Evolutionary conservation across 306 rosid species (phyloP).

Genomic region (Potentilla sterilis): DNA sequence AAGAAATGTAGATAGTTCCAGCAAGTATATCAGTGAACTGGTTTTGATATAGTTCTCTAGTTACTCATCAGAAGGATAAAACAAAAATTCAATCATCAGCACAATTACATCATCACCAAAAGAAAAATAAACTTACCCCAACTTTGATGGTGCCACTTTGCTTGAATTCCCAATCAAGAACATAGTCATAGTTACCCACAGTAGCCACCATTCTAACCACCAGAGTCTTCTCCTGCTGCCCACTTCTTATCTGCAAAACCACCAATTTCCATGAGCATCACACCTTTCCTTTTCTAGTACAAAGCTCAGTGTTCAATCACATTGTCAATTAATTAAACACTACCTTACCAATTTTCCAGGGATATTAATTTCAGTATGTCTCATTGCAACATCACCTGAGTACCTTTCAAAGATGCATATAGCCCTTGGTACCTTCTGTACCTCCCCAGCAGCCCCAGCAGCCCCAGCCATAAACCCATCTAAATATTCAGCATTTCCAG

Average conservation of each 20-base stretch:
- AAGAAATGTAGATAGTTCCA: neutral
- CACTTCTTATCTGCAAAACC: conserved; percentile 63
- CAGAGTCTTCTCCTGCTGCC: conserved; percentile 57
- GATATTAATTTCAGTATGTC: conserved; percentile 80
- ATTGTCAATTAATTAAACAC: neutral
- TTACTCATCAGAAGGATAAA: neutral
- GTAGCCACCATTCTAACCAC: conserved; percentile 87
- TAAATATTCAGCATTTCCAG: conserved; percentile 54
- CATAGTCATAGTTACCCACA: conserved; percentile 86
- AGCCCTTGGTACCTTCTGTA: conserved; percentile 61
- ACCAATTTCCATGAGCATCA: neutral
- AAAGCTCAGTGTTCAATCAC: neutral
- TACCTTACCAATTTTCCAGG: conserved; percentile 58
- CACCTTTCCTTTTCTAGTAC: neutral
- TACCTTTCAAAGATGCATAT: conserved; percentile 72
- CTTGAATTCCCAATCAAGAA: conserved; percentile 90
- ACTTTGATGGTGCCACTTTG: conserved; percentile 71
- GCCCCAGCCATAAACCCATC: conserved; percentile 73
- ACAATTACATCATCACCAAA: neutral
- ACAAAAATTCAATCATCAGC: neutral
- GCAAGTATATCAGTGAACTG: neutral
- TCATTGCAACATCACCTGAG: conserved; percentile 68
- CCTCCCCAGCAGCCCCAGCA: conserved; percentile 61
- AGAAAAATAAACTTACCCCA: conserved; percentile 47
- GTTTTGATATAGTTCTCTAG: neutral